A percentile compares a stretch with the other conserved stretches of the same genome.
These are phyloP conservation scores for Dissophora ornata DNA, from an alignment of 192 early-diverging fungal species.

Conservation along the genomic window DNA sequence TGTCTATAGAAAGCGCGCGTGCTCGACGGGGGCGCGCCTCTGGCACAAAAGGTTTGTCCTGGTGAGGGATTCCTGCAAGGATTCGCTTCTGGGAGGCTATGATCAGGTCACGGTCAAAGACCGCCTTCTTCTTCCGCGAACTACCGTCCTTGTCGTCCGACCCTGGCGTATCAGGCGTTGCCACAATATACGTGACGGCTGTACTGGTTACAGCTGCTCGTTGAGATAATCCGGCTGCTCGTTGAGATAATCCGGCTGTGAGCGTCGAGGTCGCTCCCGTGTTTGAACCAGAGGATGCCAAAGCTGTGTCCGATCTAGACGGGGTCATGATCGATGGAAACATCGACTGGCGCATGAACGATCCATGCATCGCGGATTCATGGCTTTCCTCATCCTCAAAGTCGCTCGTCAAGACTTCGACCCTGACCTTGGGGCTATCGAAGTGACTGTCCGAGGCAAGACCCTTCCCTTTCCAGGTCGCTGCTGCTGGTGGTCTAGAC, in stretches of 20 bases:
- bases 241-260: background rate
- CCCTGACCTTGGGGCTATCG: background rate
- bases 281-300: too few species aligned
- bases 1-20: constrained; percentile 45
- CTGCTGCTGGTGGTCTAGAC: background rate
- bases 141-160: constrained; percentile 10
- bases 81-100: constrained; percentile 47
- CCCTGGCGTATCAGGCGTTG: constrained; percentile 19
- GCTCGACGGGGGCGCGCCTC: constrained; percentile 20
- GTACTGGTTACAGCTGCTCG: constrained; percentile 27
- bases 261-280: too few species aligned
- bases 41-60: constrained; percentile 30
- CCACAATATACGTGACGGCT: constrained; percentile 41
- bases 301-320: background rate
- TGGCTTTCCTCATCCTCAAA: background rate
- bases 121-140: constrained; percentile 14
- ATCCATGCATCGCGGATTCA: too few species aligned
- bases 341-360: too few species aligned
- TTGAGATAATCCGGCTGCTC: constrained; percentile 24
- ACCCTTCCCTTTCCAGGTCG: constrained; percentile 20
- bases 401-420: background rate
- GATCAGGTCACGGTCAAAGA: constrained; percentile 46
- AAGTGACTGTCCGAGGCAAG: background rate
- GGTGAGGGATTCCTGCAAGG: constrained; percentile 20
- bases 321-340: background rate